Percentiles rank a stretch among this genome's conserved stretches.
Conservation (phyloP, 2,329 filamentous ascomycete genomes). For the Alternaria sp. region DNA sequence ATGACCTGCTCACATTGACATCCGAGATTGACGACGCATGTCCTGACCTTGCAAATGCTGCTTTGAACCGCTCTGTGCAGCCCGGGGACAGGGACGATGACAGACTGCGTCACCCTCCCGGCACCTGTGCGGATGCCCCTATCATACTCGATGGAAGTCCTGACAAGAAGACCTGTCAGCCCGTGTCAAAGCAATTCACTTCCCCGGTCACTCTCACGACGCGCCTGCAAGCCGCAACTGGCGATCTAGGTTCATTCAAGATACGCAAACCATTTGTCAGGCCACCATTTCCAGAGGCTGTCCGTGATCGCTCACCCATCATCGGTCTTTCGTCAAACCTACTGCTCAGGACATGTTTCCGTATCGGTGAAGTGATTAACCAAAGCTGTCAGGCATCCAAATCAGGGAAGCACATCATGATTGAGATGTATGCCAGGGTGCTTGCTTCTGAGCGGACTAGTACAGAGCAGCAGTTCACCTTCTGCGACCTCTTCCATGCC, state of each 20-base stretch:
- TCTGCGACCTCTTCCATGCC: slow-evolving; percentile 67
- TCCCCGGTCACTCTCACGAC: slow-evolving; percentile 33
- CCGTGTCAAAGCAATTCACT: slow-evolving; percentile 20
- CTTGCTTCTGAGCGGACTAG: slow-evolving; percentile 63
- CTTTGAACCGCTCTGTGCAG: slow-evolving; percentile 5
- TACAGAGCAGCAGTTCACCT: slow-evolving; percentile 66
- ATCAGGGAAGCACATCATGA: slow-evolving; percentile 56
- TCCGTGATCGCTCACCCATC: slow-evolving; percentile 61
- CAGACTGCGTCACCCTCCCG: neutral
- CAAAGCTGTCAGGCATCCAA: slow-evolving; percentile 56
- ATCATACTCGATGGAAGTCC: neutral
- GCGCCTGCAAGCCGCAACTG: slow-evolving; percentile 15
- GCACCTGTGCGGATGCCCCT: neutral
- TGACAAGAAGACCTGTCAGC: neutral
- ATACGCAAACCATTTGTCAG: slow-evolving; percentile 56
- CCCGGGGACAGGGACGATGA: neutral
- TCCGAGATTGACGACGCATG: neutral
- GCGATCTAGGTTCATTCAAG: neutral
- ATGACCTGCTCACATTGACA: slow-evolving; percentile 28
- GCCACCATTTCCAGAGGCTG: slow-evolving; percentile 57
- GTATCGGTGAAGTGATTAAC: slow-evolving; percentile 65
- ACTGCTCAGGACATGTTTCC: slow-evolving; percentile 66
- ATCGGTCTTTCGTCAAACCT: slow-evolving; percentile 57
- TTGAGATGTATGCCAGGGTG: slow-evolving; percentile 70
- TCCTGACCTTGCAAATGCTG: neutral